These are phyloP conservation scores for Cymodocea nodosa DNA, from an alignment of 116 monocot genomes.

Conservation along the genomic window DNA sequence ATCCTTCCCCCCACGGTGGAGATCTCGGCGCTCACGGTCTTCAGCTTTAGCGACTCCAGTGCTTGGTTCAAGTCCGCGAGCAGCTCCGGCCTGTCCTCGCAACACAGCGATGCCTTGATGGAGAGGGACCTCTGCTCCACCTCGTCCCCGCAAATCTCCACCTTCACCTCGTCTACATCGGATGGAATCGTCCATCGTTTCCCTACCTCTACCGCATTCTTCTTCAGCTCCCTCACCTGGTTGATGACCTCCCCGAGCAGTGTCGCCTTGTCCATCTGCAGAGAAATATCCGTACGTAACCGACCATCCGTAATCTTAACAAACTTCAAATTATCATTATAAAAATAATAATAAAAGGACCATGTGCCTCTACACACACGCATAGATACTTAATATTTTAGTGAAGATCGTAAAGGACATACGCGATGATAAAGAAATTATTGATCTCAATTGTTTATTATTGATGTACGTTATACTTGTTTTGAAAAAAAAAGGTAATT, in stretches of 20 bases:
- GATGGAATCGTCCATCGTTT: constrained; percentile 43
- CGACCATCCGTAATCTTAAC: too few relatives aligned
- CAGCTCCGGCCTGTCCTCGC: constrained; percentile 43
- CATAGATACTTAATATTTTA: too few relatives aligned
- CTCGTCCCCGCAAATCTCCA: constrained; percentile 19
- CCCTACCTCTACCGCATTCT: constrained; percentile 30
- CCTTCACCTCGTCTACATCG: constrained; percentile 49
- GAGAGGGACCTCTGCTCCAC: constrained; percentile 2
- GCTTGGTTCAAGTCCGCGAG: constrained; percentile 29
- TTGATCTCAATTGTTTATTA: too few relatives aligned
- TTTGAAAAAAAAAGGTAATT: too few relatives aligned
- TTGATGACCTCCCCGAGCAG: constrained; percentile 71
- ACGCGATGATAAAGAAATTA: too few relatives aligned
- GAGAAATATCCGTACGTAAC: too few relatives aligned
- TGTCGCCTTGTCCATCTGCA: constrained; percentile 84
- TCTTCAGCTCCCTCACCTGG: constrained; percentile 57
- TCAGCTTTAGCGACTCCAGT: constrained; percentile 17
- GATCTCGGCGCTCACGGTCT: constrained; percentile 29
- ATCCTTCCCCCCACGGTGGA: constrained; percentile 34
- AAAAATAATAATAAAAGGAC: too few relatives aligned
- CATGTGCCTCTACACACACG: too few relatives aligned
- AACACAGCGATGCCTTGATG: constrained; percentile 35
- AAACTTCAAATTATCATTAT: too few relatives aligned
- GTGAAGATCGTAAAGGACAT: too few relatives aligned
- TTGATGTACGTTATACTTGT: too few relatives aligned